Evolutionary conservation across 352 stramenopile genomes (phyloP), one percentile per base, ranked within the genome.

Genomic region (Aphanomyces invadans): DNA sequence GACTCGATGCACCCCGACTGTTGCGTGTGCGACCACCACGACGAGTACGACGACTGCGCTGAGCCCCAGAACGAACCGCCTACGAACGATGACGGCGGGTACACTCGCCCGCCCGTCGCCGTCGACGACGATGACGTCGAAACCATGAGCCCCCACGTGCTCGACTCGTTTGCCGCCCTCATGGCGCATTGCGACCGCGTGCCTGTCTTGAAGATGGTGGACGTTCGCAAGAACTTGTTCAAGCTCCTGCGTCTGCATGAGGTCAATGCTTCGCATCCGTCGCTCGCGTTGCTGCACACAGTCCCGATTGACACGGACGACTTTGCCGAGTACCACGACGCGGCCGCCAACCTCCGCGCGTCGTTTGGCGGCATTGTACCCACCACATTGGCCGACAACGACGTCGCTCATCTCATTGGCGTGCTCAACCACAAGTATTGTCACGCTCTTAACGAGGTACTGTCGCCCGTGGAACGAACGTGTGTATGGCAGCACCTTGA

Each of bases 371-470:
- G 81, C 44, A 77, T 87, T 48, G 78, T 88, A 53, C 83, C 83
- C 0, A 15, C 62, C 11, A 78, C 72, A 25, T 83, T 90, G 65
- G 74, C 74, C n/a, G 71, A 85, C 64, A 54, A 81, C 21, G 75
- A 88, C 42, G 75, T 91, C 65, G 80, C 81, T 29, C 83, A 68
- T 48, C 69, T 91, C 46, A 86, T 91, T 45, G 78, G 79, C 39
- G 79, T 86, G 39, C 72, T 91, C 55, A 91, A 89, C 49, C 21
- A 57, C 73, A 89, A 81, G 29, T 88, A 91, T 73, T 78, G 79
- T 45, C 83, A 91, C 60, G 83, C 88, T 44, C 72, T 91, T 4
- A 81, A 91, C 57, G 84, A 88, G 56, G 70, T 39, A 36, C 26
- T 25, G n/a, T n/a, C n/a, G n/a, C n/a, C n/a, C n/a, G n/a, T n/a